These are phyloP conservation scores for Hansenula sp. DNA, from an alignment of 1,139 yeast species.

Conservation along the genomic window DNA sequence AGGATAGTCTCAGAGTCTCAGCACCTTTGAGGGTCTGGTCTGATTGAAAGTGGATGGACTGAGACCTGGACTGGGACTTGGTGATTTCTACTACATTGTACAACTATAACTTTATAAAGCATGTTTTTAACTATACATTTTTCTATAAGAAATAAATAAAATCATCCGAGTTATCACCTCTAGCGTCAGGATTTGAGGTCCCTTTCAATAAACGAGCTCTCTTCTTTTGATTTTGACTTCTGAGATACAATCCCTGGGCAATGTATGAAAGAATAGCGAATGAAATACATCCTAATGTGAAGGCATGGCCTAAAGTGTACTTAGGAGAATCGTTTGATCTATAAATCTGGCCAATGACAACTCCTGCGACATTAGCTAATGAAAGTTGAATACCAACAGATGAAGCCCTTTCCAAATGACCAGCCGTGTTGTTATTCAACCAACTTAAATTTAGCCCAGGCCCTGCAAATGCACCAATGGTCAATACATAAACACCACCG, in stretches of 20 bases:
- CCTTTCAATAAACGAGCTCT: not conserved
- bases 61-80: too few species aligned
- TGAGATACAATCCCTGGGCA: not conserved
- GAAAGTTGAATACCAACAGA: slow-evolving; percentile 36
- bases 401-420: slow-evolving; percentile 36
- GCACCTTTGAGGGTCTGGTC: too few species aligned
- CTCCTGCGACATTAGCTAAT: slow-evolving; percentile 39
- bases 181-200: not conserved
- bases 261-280: not conserved
- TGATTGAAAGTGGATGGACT: too few species aligned
- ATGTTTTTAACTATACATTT: too few species aligned
- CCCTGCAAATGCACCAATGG: slow-evolving; percentile 6
- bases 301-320: not conserved
- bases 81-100: too few species aligned
- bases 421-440: slow-evolving; percentile 36
- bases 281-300: not conserved
- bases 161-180: not conserved
- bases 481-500: slow-evolving; percentile 33
- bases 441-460: slow-evolving; percentile 32
- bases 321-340: slow-evolving; percentile 1
- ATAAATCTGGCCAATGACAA: slow-evolving; percentile 36
- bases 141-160: not conserved
- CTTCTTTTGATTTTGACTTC: not conserved
- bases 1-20: too few species aligned
- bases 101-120: too few species aligned